A percentile compares a stretch with the other conserved stretches of the same genome.
Conservation (phyloP, 495 filamentous ascomycete species). For the Podospora bellae-mahoneyi region DNA sequence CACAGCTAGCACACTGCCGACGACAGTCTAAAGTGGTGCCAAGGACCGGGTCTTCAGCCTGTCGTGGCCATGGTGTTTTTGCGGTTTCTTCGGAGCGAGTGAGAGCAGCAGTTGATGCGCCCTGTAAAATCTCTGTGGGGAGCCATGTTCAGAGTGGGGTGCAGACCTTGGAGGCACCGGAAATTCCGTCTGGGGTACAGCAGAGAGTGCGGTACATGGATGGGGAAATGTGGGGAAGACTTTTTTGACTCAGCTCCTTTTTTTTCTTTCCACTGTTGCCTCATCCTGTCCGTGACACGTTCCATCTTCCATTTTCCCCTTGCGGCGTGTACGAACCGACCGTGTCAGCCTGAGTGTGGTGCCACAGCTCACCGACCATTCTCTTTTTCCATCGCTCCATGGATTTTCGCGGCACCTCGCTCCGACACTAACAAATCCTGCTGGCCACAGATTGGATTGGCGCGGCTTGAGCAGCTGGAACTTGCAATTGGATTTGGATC, state of each 20-base stretch:
- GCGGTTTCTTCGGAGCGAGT: not conserved
- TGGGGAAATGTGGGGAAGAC: conserved; percentile 14
- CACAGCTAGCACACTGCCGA: not conserved
- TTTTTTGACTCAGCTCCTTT: conserved; percentile 6
- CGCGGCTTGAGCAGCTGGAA: not conserved
- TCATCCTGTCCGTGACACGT: not conserved
- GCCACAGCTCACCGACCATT: not conserved
- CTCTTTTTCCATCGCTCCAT: not conserved
- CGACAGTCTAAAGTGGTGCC: not conserved
- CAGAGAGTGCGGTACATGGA: not conserved
- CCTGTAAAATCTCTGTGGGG: not conserved
- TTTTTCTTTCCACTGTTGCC: conserved; percentile 2
- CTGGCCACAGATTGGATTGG: not conserved
- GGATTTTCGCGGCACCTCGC: not conserved
- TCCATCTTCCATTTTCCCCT: not conserved
- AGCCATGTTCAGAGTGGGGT: conserved; percentile 5
- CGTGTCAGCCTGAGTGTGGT: not conserved
- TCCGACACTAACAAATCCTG: not conserved
- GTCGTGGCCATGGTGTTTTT: not conserved
- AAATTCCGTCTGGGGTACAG: conserved; percentile 20
- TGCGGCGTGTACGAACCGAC: not conserved
- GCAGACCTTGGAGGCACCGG: conserved; percentile 5
- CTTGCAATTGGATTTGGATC: not conserved
- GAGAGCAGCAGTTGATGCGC: not conserved
- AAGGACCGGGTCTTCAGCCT: conserved; percentile 2